Evolutionary conservation across 345 rosid genomes (phyloP).

Genomic region (Angophora floribunda): DNA sequence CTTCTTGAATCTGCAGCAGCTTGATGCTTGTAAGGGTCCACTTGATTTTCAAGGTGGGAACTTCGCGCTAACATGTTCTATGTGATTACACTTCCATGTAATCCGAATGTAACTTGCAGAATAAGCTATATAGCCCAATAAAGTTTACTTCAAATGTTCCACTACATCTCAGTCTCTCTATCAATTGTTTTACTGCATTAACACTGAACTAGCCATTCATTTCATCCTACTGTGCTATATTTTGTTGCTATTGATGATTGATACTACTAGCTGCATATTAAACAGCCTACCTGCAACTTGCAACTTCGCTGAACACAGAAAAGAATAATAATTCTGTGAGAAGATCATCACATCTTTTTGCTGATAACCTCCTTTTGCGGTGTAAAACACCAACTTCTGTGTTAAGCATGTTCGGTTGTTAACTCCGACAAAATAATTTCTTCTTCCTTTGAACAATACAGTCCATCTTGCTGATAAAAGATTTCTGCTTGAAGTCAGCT

Average conservation of each 20-base stretch:
- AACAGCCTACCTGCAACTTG: background rate
- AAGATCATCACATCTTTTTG: background rate
- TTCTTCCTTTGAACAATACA: background rate
- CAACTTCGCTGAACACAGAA: background rate
- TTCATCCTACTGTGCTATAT: background rate
- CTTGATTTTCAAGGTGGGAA: background rate
- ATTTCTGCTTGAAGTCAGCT: background rate
- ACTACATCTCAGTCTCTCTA: background rate
- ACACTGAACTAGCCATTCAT: background rate
- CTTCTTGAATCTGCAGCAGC: background rate
- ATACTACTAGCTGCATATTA: background rate
- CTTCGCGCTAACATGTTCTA: background rate
- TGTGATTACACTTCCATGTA: background rate
- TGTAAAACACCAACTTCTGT: background rate
- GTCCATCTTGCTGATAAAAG: background rate
- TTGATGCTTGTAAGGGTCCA: background rate
- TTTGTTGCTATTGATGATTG: background rate
- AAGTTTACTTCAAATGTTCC: background rate
- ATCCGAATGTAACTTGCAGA: background rate
- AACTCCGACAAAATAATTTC: background rate
- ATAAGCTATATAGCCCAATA: background rate
- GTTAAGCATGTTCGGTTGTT: background rate
- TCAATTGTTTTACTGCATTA: background rate
- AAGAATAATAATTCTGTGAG: background rate
- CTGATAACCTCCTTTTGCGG: background rate